Conservation (phyloP, 208 protist genomes). For the Trypanosoma rangeli region DNA sequence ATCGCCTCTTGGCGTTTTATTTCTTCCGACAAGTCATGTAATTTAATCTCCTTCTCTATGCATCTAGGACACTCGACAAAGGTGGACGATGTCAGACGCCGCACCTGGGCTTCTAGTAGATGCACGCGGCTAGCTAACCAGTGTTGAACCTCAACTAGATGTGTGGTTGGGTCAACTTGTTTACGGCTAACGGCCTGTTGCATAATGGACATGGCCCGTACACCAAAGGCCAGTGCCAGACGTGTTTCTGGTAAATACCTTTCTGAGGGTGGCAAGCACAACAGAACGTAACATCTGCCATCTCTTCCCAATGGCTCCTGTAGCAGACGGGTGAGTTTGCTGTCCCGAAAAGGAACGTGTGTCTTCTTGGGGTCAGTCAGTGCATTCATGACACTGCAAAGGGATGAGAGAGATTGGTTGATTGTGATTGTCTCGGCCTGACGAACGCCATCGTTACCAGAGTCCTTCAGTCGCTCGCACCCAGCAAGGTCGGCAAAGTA, state of each 20-base stretch:
- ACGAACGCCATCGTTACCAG: conserved; percentile 38
- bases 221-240: conserved; percentile 13
- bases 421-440: conserved; percentile 79
- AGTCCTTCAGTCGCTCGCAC: conserved; percentile 85
- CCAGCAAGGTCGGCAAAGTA: conserved; percentile 94
- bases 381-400: conserved; percentile 93
- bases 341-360: conserved; percentile 91
- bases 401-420: conserved; percentile 84
- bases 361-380: conserved; percentile 68
- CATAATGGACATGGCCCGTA: conserved; percentile 13
- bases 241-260: not conserved
- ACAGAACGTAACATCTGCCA: conserved; percentile 7
- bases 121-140: conserved; percentile 15
- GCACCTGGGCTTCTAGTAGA: conserved; percentile 6
- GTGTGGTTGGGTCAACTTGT: conserved; percentile 2
- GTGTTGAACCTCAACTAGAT: conserved; percentile 9
- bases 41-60: conserved; percentile 2
- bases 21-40: conserved; percentile 4
- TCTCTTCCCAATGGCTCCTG: conserved; percentile 39
- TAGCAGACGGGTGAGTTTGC: conserved; percentile 93
- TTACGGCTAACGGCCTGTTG: not conserved
- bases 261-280: conserved; percentile 4
- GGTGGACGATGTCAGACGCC: not conserved
- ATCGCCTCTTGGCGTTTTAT: not conserved
- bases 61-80: conserved; percentile 1